phyloP scores from a whole-genome alignment of 805 yeast genomes.

The Wickerhamomyces ciferrii region DNA sequence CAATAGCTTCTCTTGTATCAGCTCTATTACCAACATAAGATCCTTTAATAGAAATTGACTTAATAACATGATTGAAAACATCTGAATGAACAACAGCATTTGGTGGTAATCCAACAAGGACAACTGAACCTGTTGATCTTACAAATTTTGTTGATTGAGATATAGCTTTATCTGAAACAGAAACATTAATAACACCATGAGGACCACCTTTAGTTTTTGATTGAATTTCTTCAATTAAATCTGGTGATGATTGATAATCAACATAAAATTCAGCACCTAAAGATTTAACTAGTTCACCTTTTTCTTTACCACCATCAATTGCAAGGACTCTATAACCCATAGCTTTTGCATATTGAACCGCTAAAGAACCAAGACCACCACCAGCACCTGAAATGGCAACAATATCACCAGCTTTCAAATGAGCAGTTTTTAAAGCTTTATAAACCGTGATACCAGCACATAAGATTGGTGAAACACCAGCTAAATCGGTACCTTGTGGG shows the following conservation, averaged over 20 bases:
- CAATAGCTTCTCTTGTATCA: constrained; percentile 54
- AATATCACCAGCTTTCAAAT: constrained; percentile 57
- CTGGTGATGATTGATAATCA: constrained; percentile 44
- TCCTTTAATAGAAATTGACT: constrained; percentile 43
- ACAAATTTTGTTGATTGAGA: constrained; percentile 40
- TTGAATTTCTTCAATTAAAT: constrained; percentile 36
- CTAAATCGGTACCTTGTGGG: constrained; percentile 47
- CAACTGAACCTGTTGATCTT: constrained; percentile 50
- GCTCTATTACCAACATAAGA: constrained; percentile 60
- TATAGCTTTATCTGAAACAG: constrained; percentile 45
- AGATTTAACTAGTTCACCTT: constrained; percentile 41
- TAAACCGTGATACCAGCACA: constrained; percentile 65
- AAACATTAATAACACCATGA: constrained; percentile 62
- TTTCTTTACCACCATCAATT: constrained; percentile 70
- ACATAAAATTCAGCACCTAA: constrained; percentile 59
- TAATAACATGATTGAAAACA: constrained; percentile 46
- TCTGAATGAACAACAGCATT: constrained; percentile 42
- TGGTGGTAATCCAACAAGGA: constrained; percentile 53
- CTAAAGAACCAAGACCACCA: constrained; percentile 73
- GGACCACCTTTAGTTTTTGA: constrained; percentile 53
- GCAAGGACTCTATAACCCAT: constrained; percentile 66
- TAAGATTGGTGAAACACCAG: constrained; percentile 48
- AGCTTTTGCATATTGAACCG: constrained; percentile 67
- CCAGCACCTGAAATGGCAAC: constrained; percentile 70
- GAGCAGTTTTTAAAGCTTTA: constrained; percentile 56